Evolutionary conservation across 805 yeast genomes (phyloP).

Genomic region (Candida nitratophila): DNA sequence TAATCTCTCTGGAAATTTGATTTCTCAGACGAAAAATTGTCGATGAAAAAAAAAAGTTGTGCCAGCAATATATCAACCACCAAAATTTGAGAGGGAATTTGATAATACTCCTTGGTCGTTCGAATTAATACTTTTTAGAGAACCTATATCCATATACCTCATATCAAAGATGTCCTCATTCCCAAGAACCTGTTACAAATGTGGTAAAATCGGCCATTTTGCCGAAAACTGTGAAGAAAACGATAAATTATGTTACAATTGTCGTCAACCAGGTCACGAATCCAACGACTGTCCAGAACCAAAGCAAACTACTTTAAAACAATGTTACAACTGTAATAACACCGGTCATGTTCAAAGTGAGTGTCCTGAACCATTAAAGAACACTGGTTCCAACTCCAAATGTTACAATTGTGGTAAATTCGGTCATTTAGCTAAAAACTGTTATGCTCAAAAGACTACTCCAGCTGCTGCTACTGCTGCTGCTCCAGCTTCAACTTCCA

Average conservation of each 20-base stretch:
- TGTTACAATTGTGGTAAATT: slow-evolving; percentile 74
- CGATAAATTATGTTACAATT: slow-evolving; percentile 87
- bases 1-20: neutral
- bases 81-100: too few relatives aligned
- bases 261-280: slow-evolving; percentile 85
- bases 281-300: slow-evolving; percentile 86
- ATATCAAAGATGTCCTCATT: slow-evolving; percentile 25
- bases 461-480: slow-evolving; percentile 22
- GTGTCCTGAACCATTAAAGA: slow-evolving; percentile 56
- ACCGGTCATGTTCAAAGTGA: slow-evolving; percentile 85
- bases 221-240: slow-evolving; percentile 83
- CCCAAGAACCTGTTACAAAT: slow-evolving; percentile 78
- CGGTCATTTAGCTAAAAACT: slow-evolving; percentile 80
- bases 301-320: slow-evolving; percentile 75
- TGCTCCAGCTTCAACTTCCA: too few relatives aligned
- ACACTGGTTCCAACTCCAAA: slow-evolving; percentile 39
- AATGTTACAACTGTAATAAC: slow-evolving; percentile 91
- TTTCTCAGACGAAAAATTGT: neutral
- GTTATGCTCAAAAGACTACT: slow-evolving; percentile 40
- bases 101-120: too few relatives aligned
- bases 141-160: too few relatives aligned
- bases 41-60: neutral
- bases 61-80: neutral
- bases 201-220: slow-evolving; percentile 88
- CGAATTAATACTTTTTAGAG: too few relatives aligned